Conservation (phyloP, 257 asterid genomes). For the Anisodus tanguticus region DNA sequence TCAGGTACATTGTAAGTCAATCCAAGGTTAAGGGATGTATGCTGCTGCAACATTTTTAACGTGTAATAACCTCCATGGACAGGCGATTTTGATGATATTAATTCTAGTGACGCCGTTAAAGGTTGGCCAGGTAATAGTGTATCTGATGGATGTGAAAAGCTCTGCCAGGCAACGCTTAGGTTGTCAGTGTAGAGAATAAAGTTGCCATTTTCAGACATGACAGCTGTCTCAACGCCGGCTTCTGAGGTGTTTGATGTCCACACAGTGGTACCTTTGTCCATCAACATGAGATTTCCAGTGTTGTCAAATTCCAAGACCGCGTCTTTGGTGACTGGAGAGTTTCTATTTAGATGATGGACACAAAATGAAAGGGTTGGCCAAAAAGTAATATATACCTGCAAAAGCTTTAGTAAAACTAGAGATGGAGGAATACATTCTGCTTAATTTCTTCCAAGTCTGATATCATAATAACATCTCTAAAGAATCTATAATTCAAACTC, state of each 20-base stretch:
- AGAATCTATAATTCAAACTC: background rate
- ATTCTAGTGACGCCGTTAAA: slow-evolving; percentile 57
- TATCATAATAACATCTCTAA: slow-evolving; percentile 5
- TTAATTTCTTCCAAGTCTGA: slow-evolving; percentile 15
- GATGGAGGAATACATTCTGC: slow-evolving; percentile 40
- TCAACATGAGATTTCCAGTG: slow-evolving; percentile 67
- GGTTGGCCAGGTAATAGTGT: slow-evolving; percentile 87
- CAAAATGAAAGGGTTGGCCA: slow-evolving; percentile 63
- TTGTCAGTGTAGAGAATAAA: slow-evolving; percentile 57
- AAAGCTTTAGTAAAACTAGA: slow-evolving; percentile 49
- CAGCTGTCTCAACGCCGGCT: slow-evolving; percentile 51
- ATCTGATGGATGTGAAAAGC: slow-evolving; percentile 84
- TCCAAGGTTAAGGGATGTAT: slow-evolving; percentile 69
- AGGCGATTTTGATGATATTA: slow-evolving; percentile 57
- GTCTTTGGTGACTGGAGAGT: slow-evolving; percentile 73
- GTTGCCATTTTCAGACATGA: slow-evolving; percentile 77
- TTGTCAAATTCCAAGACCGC: slow-evolving; percentile 69
- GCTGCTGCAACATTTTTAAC: slow-evolving; percentile 80
- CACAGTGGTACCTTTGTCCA: slow-evolving; percentile 49
- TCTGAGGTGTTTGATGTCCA: slow-evolving; percentile 84
- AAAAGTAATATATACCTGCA: slow-evolving; percentile 51
- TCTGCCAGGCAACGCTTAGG: slow-evolving; percentile 62
- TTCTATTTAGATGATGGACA: slow-evolving; percentile 79
- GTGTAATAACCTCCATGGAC: slow-evolving; percentile 71
- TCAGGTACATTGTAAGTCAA: slow-evolving; percentile 72